Evolutionary conservation across 495 filamentous ascomycete genomes (phyloP).

Genomic region (Glonium stellatum): DNA sequence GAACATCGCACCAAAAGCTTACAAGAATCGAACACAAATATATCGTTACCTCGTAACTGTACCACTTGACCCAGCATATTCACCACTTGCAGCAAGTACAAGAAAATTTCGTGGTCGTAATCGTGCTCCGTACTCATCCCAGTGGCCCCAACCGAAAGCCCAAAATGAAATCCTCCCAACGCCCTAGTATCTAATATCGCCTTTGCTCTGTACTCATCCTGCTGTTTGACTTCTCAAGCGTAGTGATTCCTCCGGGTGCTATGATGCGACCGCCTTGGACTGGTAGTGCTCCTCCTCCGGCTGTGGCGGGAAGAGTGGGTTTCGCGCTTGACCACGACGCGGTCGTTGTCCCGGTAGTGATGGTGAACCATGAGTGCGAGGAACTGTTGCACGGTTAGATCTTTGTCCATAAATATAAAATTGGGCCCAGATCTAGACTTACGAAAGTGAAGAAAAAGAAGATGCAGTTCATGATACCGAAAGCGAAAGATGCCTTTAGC

Average conservation of each 20-base stretch:
- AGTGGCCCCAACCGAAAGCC: neutral
- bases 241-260: slow-evolving; percentile 26
- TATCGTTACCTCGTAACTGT: neutral
- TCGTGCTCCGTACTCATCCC: neutral
- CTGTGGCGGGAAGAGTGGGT: slow-evolving; percentile 30
- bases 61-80: neutral
- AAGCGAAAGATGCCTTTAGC: slow-evolving; percentile 79
- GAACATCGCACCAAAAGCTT: neutral
- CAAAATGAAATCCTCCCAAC: neutral
- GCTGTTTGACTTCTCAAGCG: slow-evolving; percentile 9
- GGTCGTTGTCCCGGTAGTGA: slow-evolving; percentile 31
- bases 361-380: slow-evolving; percentile 38
- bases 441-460: slow-evolving; percentile 69
- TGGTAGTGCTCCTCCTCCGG: slow-evolving; percentile 29
- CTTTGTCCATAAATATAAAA: neutral
- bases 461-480: slow-evolving; percentile 80
- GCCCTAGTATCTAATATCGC: neutral
- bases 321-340: slow-evolving; percentile 34
- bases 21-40: neutral
- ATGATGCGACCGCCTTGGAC: slow-evolving; percentile 31
- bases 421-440: slow-evolving; percentile 13
- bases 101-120: neutral
- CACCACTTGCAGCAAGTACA: neutral
- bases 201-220: neutral
- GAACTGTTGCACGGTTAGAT: slow-evolving; percentile 24